Base-by-base conservation (phyloP, 768 basidiomycete species). In the Goffeauzyma gilvescens region DNA sequence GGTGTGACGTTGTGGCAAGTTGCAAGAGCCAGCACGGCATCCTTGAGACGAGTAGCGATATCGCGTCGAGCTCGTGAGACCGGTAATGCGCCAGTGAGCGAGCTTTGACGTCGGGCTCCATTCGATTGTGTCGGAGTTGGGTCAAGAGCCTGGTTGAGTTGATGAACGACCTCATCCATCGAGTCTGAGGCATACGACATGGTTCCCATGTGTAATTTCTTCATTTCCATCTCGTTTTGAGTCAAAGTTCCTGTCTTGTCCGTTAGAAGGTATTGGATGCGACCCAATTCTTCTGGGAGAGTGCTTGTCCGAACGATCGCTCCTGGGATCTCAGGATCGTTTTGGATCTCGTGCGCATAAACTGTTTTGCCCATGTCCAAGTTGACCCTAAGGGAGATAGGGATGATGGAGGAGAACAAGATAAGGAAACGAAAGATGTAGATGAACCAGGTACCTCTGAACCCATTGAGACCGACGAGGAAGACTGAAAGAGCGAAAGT, bases 201-300 rank as follows among this genome's bases (percentile, higher is more conserved):
- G 1, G 93, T 98, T 4, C 93, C 93, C 80, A 96, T 84, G 56
- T 96, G 93, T 22, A 98, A 68, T 61, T 93, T 98, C 70, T 80
- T 87, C 81, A 96, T 82, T 65, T 96, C 90, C 93, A 98, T 98
- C 61, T 95, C 90, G 59, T 98, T 98, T 62, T 95, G 83, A 0
- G 93, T 98, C 50, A 96, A 65, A 6, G 93, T 98, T 0, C 93
- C 93, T 4, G 93, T 98, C 68, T 98, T 98, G 60, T 98, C 93
- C 50, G 84, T 93, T 17, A 98, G 67, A 28, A 98, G 68, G 64
- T 96, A 96, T 53, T 48, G 41, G 12, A 54, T 50, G 12, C 53
- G 40, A 10, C 53, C 53, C 9, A 50, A 38, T 27, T 54, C 53
- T 61, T 98, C 93, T 0, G 93, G 93, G 3, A 98, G 70, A 0